A percentile compares a stretch with the other conserved stretches of the same genome.
Conservation (phyloP, 768 basidiomycete species). For the Cystobasidium tubakii region DNA sequence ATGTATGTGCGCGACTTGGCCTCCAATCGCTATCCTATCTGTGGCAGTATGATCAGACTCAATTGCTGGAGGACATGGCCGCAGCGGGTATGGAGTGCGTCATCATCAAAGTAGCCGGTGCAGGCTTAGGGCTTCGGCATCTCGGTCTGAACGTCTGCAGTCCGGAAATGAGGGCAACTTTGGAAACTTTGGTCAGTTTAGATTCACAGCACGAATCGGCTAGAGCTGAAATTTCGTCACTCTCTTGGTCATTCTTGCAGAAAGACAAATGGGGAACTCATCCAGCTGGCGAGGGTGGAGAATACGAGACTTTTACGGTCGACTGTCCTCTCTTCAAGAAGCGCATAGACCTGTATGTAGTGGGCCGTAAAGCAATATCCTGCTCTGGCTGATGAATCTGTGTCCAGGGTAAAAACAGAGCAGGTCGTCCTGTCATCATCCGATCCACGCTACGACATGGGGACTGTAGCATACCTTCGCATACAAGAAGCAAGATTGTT, state of each 20-base stretch:
- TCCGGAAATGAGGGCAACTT: slow-evolving; percentile 64
- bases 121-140: slow-evolving; percentile 64
- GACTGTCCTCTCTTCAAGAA: slow-evolving; percentile 83
- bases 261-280: slow-evolving; percentile 80
- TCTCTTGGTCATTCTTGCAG: slow-evolving; percentile 51
- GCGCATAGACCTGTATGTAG: slow-evolving; percentile 63
- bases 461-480: slow-evolving; percentile 83
- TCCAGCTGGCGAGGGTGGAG: slow-evolving; percentile 94
- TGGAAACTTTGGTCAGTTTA: slow-evolving; percentile 63
- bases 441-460: slow-evolving; percentile 61
- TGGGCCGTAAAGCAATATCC: too few relatives aligned
- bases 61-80: slow-evolving; percentile 81
- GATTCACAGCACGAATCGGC: neutral
- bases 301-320: slow-evolving; percentile 89
- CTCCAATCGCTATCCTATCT: slow-evolving; percentile 78
- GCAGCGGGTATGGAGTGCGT: slow-evolving; percentile 69
- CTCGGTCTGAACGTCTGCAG: slow-evolving; percentile 64
- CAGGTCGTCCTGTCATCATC: slow-evolving; percentile 26
- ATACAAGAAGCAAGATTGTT: slow-evolving; percentile 65
- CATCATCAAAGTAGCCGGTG: slow-evolving; percentile 91
- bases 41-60: slow-evolving; percentile 87
- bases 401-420: slow-evolving; percentile 23
- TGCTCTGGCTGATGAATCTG: too few relatives aligned
- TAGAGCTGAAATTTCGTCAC: neutral
- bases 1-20: slow-evolving; percentile 83